Evolutionary conservation across 2,329 filamentous ascomycete genomes (phyloP), one percentile per base, ranked within the genome.

Genomic region (Triangularia verruculosa): DNA sequence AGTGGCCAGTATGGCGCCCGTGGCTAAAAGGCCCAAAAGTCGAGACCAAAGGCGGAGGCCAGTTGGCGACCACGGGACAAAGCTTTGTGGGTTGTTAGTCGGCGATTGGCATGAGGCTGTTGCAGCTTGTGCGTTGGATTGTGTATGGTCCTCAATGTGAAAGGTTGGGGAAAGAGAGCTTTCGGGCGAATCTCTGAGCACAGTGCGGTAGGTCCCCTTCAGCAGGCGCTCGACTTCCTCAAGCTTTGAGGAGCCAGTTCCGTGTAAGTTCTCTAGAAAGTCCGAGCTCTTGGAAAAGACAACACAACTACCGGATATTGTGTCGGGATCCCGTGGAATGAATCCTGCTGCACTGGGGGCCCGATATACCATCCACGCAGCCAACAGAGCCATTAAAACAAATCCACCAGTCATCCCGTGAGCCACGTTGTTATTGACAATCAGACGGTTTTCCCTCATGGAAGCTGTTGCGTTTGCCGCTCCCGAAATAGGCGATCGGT

Each of bases 401-500:
- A 58, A 58, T 13, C 56, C 56, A 8, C 56, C 56, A 58, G 56
- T 30, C 56, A 58, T 58, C 4, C 56, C 56, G 32, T 58, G 56
- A 12, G 56, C 56, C 5, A 58, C 32, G 27, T 58, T 58, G 17
- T 43, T 58, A 22, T 58, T 58, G n/a, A 58, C 56, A 22, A 58
- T 24, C 27, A 58, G 56, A 24, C 56, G 56, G 28, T 58, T 20
- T 15, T 28, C 4, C 9, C 13, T 58, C 56, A 43, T 22, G 9
- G 8, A 58, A 11, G 20, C 56, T 43, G 39, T 30, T 22, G 30
- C 56, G 5, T 30, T 22, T n/a, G 17, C n/a, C 9, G 47, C 15
- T 17, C 22, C 12, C 25, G 39, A 34, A 24, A 24, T 22, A 34
- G 56, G 27, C 39, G 13, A 43, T 20, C 56, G 28, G 20, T 58